These are phyloP conservation scores for Coprinopsis cinerea DNA, from an alignment of 768 basidiomycete species.

Conservation along the genomic window DNA sequence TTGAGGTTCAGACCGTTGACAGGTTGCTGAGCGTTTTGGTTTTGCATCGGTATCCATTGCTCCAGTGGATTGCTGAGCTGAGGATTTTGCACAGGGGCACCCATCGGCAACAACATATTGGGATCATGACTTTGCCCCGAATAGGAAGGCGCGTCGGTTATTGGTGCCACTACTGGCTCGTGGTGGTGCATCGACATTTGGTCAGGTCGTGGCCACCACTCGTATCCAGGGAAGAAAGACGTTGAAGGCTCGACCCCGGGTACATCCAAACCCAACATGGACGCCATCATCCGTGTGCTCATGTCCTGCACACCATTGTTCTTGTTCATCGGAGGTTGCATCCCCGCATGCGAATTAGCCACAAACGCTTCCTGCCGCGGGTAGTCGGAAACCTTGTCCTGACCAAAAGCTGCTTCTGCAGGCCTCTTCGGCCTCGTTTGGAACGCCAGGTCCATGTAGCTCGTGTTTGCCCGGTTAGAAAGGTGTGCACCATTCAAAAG, in stretches of 20 bases:
- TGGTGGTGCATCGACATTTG: conserved; percentile 12
- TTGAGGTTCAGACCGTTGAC: conserved; percentile 18
- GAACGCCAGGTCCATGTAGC: conserved; percentile 11
- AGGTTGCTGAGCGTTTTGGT: conserved; percentile 3
- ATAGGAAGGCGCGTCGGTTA: conserved; percentile 3
- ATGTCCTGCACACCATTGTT: conserved; percentile 55
- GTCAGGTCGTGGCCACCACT: conserved; percentile 56
- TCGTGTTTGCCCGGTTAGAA: conserved; percentile 29
- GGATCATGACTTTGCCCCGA: conserved; percentile 5
- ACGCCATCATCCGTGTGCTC: conserved; percentile 61
- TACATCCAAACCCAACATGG: conserved; percentile 64
- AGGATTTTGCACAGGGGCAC: neutral
- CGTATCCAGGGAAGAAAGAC: conserved; percentile 51
- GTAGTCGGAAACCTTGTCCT: conserved; percentile 43
- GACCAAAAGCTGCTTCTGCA: conserved; percentile 60
- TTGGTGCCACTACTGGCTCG: neutral
- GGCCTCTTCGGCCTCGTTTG: conserved; percentile 49
- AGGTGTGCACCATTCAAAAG: conserved; percentile 63
- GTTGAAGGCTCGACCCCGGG: conserved; percentile 59
- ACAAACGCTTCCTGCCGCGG: conserved; percentile 36
- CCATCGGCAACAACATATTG: neutral
- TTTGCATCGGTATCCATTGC: conserved; percentile 9
- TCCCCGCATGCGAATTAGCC: conserved; percentile 12
- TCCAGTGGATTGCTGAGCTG: conserved; percentile 6
- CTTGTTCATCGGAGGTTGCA: conserved; percentile 20